phyloP scores from a whole-genome alignment of 2,329 filamentous ascomycete species.

The Pseudonectria buxi region DNA sequence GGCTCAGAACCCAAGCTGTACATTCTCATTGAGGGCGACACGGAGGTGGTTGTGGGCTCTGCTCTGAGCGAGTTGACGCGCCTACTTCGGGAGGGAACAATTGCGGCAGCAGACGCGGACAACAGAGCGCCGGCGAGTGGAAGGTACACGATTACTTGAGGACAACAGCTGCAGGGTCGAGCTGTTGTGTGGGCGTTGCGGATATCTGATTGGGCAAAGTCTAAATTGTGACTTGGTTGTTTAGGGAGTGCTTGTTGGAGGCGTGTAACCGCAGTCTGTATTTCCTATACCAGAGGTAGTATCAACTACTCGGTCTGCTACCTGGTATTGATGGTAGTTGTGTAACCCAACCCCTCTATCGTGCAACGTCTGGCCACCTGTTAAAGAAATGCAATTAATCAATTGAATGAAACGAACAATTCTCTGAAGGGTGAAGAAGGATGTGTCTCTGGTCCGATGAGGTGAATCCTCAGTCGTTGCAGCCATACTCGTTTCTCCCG shows the following conservation, averaged over 20 bases:
- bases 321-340: no score
- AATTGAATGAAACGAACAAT: conserved; percentile 5
- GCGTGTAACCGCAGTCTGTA: neutral
- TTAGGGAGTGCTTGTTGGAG: conserved; percentile 14
- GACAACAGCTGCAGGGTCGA: conserved; percentile 1
- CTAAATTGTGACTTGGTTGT: conserved; percentile 4
- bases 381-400: neutral
- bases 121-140: conserved; percentile 70
- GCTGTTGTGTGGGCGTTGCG: conserved; percentile 2
- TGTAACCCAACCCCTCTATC: no score
- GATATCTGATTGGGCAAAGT: neutral
- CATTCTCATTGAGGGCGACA: conserved; percentile 95
- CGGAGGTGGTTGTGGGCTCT: conserved; percentile 82
- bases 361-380: no score
- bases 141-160: conserved; percentile 77
- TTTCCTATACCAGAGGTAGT: no score
- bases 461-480: no score
- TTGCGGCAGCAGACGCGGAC: conserved; percentile 83
- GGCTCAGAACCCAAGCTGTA: conserved; percentile 88
- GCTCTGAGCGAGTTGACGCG: conserved; percentile 88
- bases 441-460: no score
- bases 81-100: conserved; percentile 80
- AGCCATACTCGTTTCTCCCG: neutral
- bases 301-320: no score
- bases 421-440: neutral